These are phyloP conservation scores for Heterobasidion occidentale DNA, from an alignment of 1,284 basidiomycete genomes.

Conservation along the genomic window DNA sequence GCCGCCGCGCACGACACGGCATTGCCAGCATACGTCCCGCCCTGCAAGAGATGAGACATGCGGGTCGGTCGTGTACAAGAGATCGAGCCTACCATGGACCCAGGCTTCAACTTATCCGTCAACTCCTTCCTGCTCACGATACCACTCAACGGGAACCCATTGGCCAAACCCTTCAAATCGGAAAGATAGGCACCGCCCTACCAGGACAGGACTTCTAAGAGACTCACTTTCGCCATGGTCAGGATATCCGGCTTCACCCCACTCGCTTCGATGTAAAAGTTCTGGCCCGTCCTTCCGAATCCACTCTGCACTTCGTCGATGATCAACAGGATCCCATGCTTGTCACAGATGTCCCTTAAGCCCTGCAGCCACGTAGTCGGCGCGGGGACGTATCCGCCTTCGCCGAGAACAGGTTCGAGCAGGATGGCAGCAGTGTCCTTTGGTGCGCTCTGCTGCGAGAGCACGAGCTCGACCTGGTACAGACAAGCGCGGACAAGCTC, in stretches of 20 bases:
- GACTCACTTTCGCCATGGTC: slow-evolving; percentile 73
- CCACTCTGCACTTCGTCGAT: slow-evolving; percentile 89
- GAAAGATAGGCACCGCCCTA: not conserved
- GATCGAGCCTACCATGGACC: slow-evolving; percentile 57
- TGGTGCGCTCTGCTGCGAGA: slow-evolving; percentile 81
- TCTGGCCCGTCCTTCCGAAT: slow-evolving; percentile 84
- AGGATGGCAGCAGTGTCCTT: slow-evolving; percentile 88
- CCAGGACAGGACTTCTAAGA: not conserved
- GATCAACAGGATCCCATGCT: slow-evolving; percentile 77
- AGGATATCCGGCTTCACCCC: slow-evolving; percentile 85
- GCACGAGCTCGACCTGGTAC: slow-evolving; percentile 78
- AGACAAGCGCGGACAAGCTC: slow-evolving; percentile 65
- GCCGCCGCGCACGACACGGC: slow-evolving; percentile 86
- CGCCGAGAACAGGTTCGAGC: slow-evolving; percentile 88
- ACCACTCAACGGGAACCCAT: slow-evolving; percentile 90
- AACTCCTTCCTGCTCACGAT: slow-evolving; percentile 79
- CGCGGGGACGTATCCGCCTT: slow-evolving; percentile 92
- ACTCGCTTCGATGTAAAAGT: slow-evolving; percentile 76
- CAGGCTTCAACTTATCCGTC: slow-evolving; percentile 74
- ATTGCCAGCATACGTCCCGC: slow-evolving; percentile 89
- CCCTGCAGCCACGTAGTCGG: slow-evolving; percentile 77
- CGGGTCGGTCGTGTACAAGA: not conserved
- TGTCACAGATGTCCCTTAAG: slow-evolving; percentile 79
- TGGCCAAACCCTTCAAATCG: slow-evolving; percentile 66
- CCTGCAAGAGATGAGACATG: slow-evolving; percentile 30